Percentiles rank a stretch among this genome's conserved stretches.
Conservation (phyloP, 495 filamentous ascomycete genomes). For the Aspergillus haitiensis region DNA sequence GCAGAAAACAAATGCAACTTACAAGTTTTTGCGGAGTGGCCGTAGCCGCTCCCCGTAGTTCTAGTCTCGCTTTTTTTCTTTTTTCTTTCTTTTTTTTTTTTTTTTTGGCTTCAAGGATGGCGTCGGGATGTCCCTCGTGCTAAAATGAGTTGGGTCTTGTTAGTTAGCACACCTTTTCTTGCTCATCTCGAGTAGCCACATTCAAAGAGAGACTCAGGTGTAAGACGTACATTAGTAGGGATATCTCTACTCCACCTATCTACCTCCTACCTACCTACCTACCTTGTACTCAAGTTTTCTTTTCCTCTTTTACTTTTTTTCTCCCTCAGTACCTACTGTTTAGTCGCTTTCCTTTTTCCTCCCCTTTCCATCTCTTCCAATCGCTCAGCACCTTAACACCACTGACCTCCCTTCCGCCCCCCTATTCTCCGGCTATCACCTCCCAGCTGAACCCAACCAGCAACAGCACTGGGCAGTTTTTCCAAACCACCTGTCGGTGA, state of each 20-base stretch:
- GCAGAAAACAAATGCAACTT: too few species aligned
- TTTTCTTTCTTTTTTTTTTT: slow-evolving; percentile 10
- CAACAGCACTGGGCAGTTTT: not conserved
- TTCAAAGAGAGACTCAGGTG: too few species aligned
- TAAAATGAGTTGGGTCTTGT: not conserved
- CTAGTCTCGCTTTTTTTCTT: slow-evolving; percentile 7
- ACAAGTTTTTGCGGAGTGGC: too few species aligned
- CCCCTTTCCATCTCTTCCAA: not conserved
- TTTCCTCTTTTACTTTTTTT: slow-evolving; percentile 3
- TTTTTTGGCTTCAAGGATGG: slow-evolving; percentile 14
- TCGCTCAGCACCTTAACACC: not conserved
- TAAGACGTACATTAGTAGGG: too few species aligned
- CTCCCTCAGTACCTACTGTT: not conserved
- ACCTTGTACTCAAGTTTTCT: not conserved
- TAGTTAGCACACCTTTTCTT: not conserved
- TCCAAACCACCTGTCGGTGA: slow-evolving; percentile 19
- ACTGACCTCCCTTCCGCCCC: slow-evolving; percentile 12
- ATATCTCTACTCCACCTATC: not conserved
- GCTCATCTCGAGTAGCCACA: too few species aligned
- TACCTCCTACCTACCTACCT: slow-evolving; percentile 1
- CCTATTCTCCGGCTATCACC: slow-evolving; percentile 20
- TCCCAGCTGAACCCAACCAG: slow-evolving; percentile 18
- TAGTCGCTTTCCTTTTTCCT: not conserved
- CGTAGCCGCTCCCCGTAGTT: not conserved
- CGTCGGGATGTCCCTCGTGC: slow-evolving; percentile 12